These are phyloP conservation scores for Mucor irregularis DNA, from an alignment of 371 early-diverging fungal species.

Conservation along the genomic window DNA sequence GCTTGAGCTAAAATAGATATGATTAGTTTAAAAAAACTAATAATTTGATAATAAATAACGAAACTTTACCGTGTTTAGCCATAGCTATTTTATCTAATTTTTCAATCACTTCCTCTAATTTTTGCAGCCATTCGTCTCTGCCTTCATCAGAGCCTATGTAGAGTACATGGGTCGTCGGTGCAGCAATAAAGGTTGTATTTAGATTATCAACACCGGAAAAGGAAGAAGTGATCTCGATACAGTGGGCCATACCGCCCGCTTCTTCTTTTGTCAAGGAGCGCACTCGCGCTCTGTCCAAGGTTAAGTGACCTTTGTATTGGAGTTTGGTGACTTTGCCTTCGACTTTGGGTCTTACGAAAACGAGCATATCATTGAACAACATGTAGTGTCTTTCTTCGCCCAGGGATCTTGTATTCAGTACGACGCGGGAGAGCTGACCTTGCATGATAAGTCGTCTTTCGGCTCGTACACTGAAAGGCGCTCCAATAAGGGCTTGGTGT, in stretches of 20 bases:
- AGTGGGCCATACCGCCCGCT: slow-evolving; percentile 39
- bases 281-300: slow-evolving; percentile 34
- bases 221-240: slow-evolving; percentile 38
- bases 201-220: slow-evolving; percentile 42
- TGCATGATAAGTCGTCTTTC: slow-evolving; percentile 39
- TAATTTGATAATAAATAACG: neutral
- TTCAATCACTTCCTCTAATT: slow-evolving; percentile 28
- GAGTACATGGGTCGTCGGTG: slow-evolving; percentile 33
- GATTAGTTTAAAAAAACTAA: neutral
- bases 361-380: slow-evolving; percentile 43
- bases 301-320: slow-evolving; percentile 46
- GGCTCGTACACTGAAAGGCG: slow-evolving; percentile 41
- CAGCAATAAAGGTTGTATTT: slow-evolving; percentile 38
- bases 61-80: slow-evolving; percentile 26
- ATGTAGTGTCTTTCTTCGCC: slow-evolving; percentile 45
- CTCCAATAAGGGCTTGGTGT: slow-evolving; percentile 37
- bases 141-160: slow-evolving; percentile 28
- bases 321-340: slow-evolving; percentile 22
- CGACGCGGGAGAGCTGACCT: slow-evolving; percentile 32
- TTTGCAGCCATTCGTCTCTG: slow-evolving; percentile 30
- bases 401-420: slow-evolving; percentile 21
- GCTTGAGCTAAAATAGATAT: slow-evolving; percentile 16
- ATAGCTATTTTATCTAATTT: slow-evolving; percentile 33
- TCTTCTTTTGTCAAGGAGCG: slow-evolving; percentile 35
- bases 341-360: slow-evolving; percentile 35